Base-by-base conservation (phyloP, 768 basidiomycete species). In the Termitomyces sp. region DNA sequence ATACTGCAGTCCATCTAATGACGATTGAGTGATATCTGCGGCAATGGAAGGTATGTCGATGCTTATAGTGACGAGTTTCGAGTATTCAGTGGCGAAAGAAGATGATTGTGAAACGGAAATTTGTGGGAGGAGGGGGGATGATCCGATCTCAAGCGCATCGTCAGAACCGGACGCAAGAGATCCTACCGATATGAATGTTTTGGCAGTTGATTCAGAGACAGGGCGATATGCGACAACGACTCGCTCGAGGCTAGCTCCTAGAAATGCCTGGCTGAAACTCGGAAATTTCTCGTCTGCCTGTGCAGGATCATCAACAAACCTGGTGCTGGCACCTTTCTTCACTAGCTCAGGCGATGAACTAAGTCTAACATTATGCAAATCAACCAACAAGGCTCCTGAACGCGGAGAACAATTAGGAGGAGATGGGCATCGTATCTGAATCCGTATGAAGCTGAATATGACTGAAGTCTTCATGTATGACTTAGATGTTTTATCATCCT, bases 1-100 rank as follows among this genome's bases (percentile, higher is more conserved):
- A 65, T 87, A 88, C 69, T 98, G 94, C 18, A 98, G 68, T 13
- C 83, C 82, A 66, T 98, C 92, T 8, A 94, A 70, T 2, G 75
- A 60, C 5, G 72, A 65, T 68, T 98, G 96, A 10, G 82, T 76
- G 49, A 93, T 63, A 40, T 81, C 72, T 11, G 79, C 68, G 63
- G 82, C 73, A n/a, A 89, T 69, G 4, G 86, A 85, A 14, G 93
- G 92, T 14, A 95, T 68, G 43, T 76, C 71, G 6, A 78, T 40
- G 51, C 63, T 71, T 36, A 78, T 53, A 1, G 71, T 71, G 14
- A 68, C 55, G 28, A 68, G 60, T 18, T 69, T 55, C 38, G 52
- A 24, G 16, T n/a, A 43, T 57, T 61, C 48, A 20, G 51, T n/a
- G 32, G 65, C 55, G 52, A 52, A 53, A 36, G 55, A 38, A 16